Evolutionary conservation across 2,329 filamentous ascomycete species (phyloP), one percentile per base, ranked within the genome.

Genomic region (Herpotrichia juniperi): DNA sequence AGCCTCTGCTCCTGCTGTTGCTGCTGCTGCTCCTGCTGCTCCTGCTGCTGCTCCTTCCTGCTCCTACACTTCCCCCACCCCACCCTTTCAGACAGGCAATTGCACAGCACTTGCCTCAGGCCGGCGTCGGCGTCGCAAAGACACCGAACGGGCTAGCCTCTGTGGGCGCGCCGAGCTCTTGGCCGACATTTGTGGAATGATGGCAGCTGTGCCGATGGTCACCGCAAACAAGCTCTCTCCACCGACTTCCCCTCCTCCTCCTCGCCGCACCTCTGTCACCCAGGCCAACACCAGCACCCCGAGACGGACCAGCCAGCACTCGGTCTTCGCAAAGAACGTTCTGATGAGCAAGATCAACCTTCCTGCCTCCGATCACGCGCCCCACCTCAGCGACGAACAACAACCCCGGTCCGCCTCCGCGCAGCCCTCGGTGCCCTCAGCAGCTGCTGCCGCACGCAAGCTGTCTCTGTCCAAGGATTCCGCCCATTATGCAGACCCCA

Each of bases 281-380:
- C 58, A 62, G 22, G 44, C 52, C 51, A 50, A 43, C 39, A 44
- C 57, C 50, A 50, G 39, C 48, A 30, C 53, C 50, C 51, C 46
- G 39, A 64, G 66, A 51, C 67, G 64, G 51, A 68, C 71, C 63
- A 73, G 75, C 66, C 77, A 80, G 63, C 79, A 80, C 66, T 81
- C 79, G 46, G 64, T 69, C 54, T 76, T 79, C 61, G 80, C 80
- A 44, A 77, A 78, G 69, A 40, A 25, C 21, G 78, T 78, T 63
- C 78, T 81, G 65, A 79, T 81, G 75, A 78, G 74, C 69, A 73
- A 66, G 63, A 66, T 74, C 58, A 59, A 59, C 49, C 59, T 63
- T 26, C 57, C 61, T 46, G 55, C 50, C 47, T 51, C 48, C 50
- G 43, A 54, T 63, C 60, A 56, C 60, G 47, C 61, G 55, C 51